Base-by-base conservation (phyloP, 257 asterid species). In the Anisodus acutangulus region DNA sequence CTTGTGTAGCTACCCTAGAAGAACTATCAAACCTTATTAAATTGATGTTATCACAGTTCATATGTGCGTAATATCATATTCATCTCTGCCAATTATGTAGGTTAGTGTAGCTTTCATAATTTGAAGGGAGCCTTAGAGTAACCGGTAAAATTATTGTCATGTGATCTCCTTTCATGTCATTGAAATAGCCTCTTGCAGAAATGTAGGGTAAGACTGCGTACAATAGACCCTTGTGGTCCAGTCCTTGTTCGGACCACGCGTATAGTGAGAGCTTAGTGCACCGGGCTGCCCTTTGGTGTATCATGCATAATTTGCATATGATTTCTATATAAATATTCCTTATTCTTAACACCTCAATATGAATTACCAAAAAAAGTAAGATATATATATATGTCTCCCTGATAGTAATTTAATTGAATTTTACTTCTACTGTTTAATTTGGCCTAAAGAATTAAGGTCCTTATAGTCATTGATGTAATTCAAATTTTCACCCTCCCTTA, bases 401-500 rank as follows among this genome's bases (percentile, higher is more conserved):
- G 3, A 66, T 31, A 66, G 45, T 31, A 66, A 31, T 31, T 64
- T 66, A 66, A 12, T 8, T 5, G n/a, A 12, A 31, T 11, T 64
- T 41, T 5, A 64, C 45, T 11, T 64, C 71, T 66, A 66, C 45
- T 31, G 45, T 66, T 26, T 64, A 64, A 26, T 26, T 64, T 11
- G 17, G 35, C 71, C 17, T 64, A 63, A 63, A 63, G 70, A 63
- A 26, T 63, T 63, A 64, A 64, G 60, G 15, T 4, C n/a, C 6
- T 64, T 22, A 12, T 26, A 63, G 43, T 10, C 43, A 64, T 8
- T 64, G 1, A 64, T 4, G 7, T 9, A 64, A 64, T 64, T 1
- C n/a, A 31, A 66, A 66, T 45, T 35, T 66, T 12, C n/a, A 66
- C 72, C 72, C 71, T 26, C 35, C 70, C 71, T 64, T 31, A 66